phyloP scores from a whole-genome alignment of 2,329 filamentous ascomycete genomes.

The Hypoxylon sp. region DNA sequence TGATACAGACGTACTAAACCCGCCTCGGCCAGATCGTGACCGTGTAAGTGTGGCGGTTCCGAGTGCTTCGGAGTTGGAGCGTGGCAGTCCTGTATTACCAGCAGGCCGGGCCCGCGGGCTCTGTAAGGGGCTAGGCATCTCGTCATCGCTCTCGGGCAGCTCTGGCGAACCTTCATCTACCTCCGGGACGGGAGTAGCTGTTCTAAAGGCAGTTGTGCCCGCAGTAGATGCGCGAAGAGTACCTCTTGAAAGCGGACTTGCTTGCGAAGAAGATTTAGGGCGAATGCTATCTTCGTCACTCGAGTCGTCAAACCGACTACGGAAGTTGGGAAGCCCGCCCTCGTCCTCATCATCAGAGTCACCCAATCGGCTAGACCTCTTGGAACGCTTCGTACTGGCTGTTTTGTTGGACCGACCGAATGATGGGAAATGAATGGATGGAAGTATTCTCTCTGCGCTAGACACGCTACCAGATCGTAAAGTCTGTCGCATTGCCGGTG shows the following conservation, averaged over 20 bases:
- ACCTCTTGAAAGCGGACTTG: constrained; percentile 49
- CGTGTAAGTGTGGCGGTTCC: constrained; percentile 51
- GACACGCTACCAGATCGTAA: constrained; percentile 60
- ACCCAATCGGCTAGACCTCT: constrained; percentile 65
- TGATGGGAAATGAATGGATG: constrained; percentile 60
- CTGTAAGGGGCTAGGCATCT: constrained; percentile 51
- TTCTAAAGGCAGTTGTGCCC: constrained; percentile 63
- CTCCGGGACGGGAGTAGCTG: constrained; percentile 71
- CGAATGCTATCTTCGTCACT: constrained; percentile 73
- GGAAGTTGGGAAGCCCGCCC: constrained; percentile 57
- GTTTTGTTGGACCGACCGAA: constrained; percentile 61
- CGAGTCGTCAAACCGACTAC: constrained; percentile 78
- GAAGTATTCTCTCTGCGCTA: constrained; percentile 55
- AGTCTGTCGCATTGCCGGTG: constrained; percentile 62
- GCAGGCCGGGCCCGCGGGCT: constrained; percentile 44
- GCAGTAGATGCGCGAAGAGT: constrained; percentile 53
- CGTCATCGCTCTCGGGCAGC: constrained; percentile 70
- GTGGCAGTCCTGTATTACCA: constrained; percentile 28
- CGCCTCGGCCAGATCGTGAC: constrained; percentile 50
- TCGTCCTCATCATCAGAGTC: constrained; percentile 75
- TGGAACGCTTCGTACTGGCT: constrained; percentile 44
- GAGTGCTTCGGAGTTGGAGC: constrained; percentile 48
- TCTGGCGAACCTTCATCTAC: constrained; percentile 68
- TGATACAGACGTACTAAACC: constrained; percentile 38
- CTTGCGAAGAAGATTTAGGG: constrained; percentile 53